Base-by-base conservation (phyloP, 2,329 filamentous ascomycete species). In the Diplodia scrobiculata region DNA sequence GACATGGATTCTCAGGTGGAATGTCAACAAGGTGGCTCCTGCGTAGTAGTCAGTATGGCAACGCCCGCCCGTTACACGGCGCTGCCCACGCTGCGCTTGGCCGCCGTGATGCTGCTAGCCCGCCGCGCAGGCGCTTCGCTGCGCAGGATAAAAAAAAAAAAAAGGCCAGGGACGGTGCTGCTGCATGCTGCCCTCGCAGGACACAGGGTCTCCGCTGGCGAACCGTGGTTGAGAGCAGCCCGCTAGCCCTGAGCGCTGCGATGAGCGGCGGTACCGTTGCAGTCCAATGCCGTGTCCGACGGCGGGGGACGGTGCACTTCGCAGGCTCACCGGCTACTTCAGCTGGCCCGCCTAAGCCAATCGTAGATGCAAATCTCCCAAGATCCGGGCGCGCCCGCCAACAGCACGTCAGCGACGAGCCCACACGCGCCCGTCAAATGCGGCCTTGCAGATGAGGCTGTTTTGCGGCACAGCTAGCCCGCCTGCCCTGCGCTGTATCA, bases 11-110 rank as follows among this genome's bases (percentile, higher is more conserved):
- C 53, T 47, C 38, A 62, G 58, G 58, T 62, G 60, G 60, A 63
- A 63, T 63, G 60, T 63, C 48, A 63, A 63, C 48, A 63, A 53
- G 29, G 32, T 48, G 58, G 58, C 41, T 47, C 58, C n/a, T 48
- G 58, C 38, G 19, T 13, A 14, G 17, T n/a, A 45, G 41, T 27
- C n/a, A 62, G 58, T 47, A 50, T 62, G 58, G 58, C 58, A 29
- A 19, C n/a, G 41, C 58, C 58, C 58, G 45, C 58, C 58, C 48
- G 62, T 53, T 52, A 64, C 62, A 64, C 48, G 27, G 58, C 47
- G 19, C 38, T 38, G 34, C 38, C 48, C 48, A 38, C 60, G 60
- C 60, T 51, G 62, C 58, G 41, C 55, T 32, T 41, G 55, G 38
- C 55, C 55, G 55, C 38, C 19, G 36, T 41, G 54, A 27, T 36